Percentiles rank a stretch among this genome's conserved stretches.
These are phyloP conservation scores for Penicillium sp. DNA, from an alignment of 2,329 filamentous ascomycete genomes.

Conservation along the genomic window DNA sequence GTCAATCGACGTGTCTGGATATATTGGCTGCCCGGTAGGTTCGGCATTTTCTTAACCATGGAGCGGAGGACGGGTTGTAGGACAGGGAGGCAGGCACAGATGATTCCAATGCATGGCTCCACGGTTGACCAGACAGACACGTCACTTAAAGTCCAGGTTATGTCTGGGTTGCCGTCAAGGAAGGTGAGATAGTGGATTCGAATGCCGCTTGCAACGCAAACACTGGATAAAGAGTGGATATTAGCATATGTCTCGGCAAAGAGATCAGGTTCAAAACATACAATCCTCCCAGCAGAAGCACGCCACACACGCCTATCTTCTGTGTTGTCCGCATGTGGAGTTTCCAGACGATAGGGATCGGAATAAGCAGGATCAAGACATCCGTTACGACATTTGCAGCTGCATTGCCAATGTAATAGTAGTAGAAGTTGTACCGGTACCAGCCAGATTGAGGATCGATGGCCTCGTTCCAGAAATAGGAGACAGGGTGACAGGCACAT, in stretches of 20 bases:
- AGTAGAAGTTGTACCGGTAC: constrained; percentile 11
- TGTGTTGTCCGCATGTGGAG: constrained; percentile 12
- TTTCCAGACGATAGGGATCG: constrained; percentile 13
- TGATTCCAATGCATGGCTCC: constrained; percentile 19
- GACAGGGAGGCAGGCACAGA: constrained; percentile 22
- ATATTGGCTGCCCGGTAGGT: neutral
- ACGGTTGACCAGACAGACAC: constrained; percentile 21
- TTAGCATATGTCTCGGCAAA: neutral
- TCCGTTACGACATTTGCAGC: constrained; percentile 12
- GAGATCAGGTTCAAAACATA: neutral
- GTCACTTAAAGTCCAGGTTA: constrained; percentile 16
- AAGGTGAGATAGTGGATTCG: constrained; percentile 15
- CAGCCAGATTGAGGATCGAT: constrained; percentile 3
- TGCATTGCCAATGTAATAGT: constrained; percentile 18
- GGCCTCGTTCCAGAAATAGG: constrained; percentile 16
- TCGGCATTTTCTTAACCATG: constrained; percentile 5
- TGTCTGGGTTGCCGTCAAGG: constrained; percentile 5
- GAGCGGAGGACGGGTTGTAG: constrained; percentile 21
- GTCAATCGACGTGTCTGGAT: neutral
- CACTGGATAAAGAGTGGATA: constrained; percentile 2
- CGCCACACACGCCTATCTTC: constrained; percentile 13
- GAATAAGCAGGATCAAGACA: constrained; percentile 16
- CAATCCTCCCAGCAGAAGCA: constrained; percentile 16
- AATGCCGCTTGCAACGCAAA: constrained; percentile 17
- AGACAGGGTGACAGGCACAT: constrained; percentile 7